Conservation (phyloP, 192 early-diverging fungal genomes). For the Phycomyces blakesleeanus region DNA sequence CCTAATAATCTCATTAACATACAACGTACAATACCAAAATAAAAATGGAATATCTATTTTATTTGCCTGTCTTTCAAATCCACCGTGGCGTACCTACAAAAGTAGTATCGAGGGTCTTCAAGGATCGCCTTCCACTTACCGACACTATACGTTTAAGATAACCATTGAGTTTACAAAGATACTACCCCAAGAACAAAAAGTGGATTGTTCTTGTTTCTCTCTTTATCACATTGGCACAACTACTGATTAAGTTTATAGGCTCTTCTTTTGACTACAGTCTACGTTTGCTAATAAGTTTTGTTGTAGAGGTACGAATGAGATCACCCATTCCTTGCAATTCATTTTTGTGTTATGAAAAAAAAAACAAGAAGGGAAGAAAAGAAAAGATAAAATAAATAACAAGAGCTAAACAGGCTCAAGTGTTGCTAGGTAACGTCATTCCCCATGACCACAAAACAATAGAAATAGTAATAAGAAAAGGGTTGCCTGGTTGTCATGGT, state of each 20-base stretch:
- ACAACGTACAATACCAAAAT: too few species aligned
- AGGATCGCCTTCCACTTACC: conserved; percentile 7
- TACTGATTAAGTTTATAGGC: too few species aligned
- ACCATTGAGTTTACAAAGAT: not conserved
- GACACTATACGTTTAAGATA: conserved; percentile 2
- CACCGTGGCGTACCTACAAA: not conserved
- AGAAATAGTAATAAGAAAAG: too few species aligned
- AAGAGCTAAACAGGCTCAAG: too few species aligned
- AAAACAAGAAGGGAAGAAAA: not conserved
- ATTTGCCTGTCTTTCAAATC: conserved; percentile 15
- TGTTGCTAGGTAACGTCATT: too few species aligned
- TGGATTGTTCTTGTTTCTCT: too few species aligned
- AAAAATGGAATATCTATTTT: not conserved
- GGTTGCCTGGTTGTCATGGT: too few species aligned
- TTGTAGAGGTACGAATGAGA: not conserved
- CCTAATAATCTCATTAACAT: too few species aligned
- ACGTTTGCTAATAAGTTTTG: not conserved
- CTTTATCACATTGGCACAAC: too few species aligned
- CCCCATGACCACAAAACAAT: too few species aligned
- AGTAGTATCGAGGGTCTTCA: not conserved
- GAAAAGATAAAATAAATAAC: not conserved
- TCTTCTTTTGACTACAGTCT: too few species aligned
- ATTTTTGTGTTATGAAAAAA: not conserved
- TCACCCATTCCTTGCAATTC: not conserved
- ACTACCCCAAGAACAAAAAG: not conserved